A percentile compares a stretch with the other conserved stretches of the same genome.
Evolutionary conservation across 257 asterid genomes (phyloP).

Genomic region (Capsicum chinense): DNA sequence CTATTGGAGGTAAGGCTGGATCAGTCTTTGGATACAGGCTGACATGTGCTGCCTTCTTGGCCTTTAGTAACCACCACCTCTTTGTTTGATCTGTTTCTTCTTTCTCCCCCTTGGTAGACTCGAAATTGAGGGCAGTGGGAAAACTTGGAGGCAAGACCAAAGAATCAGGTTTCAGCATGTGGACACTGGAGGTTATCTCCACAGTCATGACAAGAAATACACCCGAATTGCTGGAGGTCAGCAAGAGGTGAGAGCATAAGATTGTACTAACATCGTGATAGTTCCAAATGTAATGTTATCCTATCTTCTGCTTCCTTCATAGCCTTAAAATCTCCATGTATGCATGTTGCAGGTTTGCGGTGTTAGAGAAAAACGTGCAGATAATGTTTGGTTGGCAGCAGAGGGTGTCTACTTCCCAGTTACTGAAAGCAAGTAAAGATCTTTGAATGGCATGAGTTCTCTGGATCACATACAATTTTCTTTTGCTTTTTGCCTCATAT

Average conservation of each 20-base stretch:
- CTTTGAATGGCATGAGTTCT: background rate
- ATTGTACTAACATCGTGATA: background rate
- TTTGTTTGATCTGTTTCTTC: conserved; percentile 29
- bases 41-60: background rate
- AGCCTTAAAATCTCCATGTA: background rate
- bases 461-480: conserved; percentile 10
- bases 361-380: conserved; percentile 79
- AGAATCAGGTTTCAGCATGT: conserved; percentile 84
- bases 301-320: background rate
- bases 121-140: conserved; percentile 94
- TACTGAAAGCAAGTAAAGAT: conserved; percentile 61
- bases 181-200: conserved; percentile 91
- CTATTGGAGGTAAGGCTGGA: conserved; percentile 71
- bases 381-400: conserved; percentile 93
- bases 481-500: background rate
- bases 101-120: conserved; percentile 47
- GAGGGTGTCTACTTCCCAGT: conserved; percentile 92
- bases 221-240: conserved; percentile 99
- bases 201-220: conserved; percentile 97
- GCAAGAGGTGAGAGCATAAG: conserved; percentile 75
- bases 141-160: conserved; percentile 99
- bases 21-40: background rate
- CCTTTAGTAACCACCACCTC: conserved; percentile 12
- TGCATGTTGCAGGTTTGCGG: conserved; percentile 81
- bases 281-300: background rate